Evolutionary conservation across 257 asterid species (phyloP), one percentile per base, ranked within the genome.

Genomic region (Rehmannia glutinosa): DNA sequence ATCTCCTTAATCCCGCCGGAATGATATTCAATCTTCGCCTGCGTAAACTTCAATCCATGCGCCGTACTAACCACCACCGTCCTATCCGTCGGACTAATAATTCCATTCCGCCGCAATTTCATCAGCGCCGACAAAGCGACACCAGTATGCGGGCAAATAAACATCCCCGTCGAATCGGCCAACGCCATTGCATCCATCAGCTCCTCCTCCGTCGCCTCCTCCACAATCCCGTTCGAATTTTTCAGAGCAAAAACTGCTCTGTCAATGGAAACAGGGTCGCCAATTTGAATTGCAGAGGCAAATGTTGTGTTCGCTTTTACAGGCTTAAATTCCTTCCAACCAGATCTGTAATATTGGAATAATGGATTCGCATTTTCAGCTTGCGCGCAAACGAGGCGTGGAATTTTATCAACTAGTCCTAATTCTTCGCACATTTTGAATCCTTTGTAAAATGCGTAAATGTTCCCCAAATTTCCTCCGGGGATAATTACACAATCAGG

Each of bases 401-500:
- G 88, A 42, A 78, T 80, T 1, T 51, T 20, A 55, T 80, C 82
- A 0, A 78, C 84, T 10, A 75, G 75, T 9, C 88, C 88, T 39
- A 85, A 25, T 76, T 82, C 88, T 36, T 85, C 42, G 46, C 91
- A 85, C 91, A 80, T 80, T 43, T 74, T 63, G 83, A 85, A 85
- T 0, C 88, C 88, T 56, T 85, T 85, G 65, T 82, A 82, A 15
- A 85, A 85, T 0, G 91, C 88, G 46, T 82, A 82, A 0, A 82
- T 85, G 25, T 82, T 85, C 8, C 86, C 86, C 6, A 85, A 42
- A 53, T 85, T 85, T 12, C 91, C 91, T 0, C 88, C 85, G 0
- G 86, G 91, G 13, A 82, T 73, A 4, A 85, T 82, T 0, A 85
- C 91, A 88, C 91, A 85, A 70, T 82, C 91, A 3, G 91, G 91